Percentiles rank a stretch among this genome's conserved stretches.
These are phyloP conservation scores for Annona squamosa DNA, from an alignment of 164 flowering plant genomes.

Conservation along the genomic window DNA sequence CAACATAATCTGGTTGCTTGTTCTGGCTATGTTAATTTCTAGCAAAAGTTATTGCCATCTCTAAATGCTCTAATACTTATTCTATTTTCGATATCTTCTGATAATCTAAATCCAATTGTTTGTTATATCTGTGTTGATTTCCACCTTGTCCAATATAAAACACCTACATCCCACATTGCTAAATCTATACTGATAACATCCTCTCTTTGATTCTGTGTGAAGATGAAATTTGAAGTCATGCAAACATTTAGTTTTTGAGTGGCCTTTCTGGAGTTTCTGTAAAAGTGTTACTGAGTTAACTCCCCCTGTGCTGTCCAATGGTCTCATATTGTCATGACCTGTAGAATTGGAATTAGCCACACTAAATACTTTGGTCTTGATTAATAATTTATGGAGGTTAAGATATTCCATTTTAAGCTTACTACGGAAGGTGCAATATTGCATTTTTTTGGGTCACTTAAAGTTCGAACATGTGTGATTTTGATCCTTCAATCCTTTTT, in stretches of 20 bases:
- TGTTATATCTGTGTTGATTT: not conserved
- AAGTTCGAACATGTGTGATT: not conserved
- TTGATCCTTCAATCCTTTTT: not conserved
- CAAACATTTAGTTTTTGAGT: too few relatives aligned
- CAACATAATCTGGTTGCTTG: not conserved
- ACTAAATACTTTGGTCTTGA: not conserved
- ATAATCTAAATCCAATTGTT: not conserved
- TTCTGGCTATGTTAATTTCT: not conserved
- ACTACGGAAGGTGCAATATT: not conserved
- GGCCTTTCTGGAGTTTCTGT: too few relatives aligned
- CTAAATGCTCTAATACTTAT: not conserved
- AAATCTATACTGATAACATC: too few relatives aligned
- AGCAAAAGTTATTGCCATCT: not conserved
- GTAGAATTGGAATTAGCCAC: too few relatives aligned
- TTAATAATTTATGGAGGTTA: not conserved
- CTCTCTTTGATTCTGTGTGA: too few relatives aligned
- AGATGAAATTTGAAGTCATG: too few relatives aligned
- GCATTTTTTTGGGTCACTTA: not conserved
- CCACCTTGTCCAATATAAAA: not conserved
- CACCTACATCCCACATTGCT: too few relatives aligned
- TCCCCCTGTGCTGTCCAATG: too few relatives aligned
- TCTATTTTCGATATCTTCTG: not conserved
- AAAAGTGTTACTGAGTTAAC: too few relatives aligned
- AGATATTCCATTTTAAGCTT: not conserved
- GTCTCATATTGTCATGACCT: too few relatives aligned